Evolutionary conservation across 345 rosid genomes (phyloP).

Genomic region (Pistacia integerrima): DNA sequence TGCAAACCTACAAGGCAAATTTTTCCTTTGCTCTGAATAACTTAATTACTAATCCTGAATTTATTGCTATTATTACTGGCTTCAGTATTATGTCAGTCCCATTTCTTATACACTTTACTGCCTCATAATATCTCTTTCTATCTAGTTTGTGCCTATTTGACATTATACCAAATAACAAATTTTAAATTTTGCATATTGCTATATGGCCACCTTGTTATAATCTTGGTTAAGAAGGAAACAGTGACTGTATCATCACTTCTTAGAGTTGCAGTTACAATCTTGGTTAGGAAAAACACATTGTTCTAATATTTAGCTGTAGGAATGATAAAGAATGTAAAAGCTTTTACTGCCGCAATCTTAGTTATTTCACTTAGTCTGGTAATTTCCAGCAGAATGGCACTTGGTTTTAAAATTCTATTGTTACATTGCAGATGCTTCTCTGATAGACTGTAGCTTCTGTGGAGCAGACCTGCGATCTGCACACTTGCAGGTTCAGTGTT

Average conservation of each 20-base stretch:
- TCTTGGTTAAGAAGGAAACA: not conserved
- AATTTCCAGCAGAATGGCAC: not conserved
- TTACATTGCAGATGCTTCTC: conserved; percentile 73
- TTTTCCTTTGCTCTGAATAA: not conserved
- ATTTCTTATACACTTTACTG: not conserved
- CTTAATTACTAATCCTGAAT: not conserved
- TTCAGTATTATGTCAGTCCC: not conserved
- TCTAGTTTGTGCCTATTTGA: not conserved
- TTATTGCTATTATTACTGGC: not conserved
- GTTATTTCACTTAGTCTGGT: not conserved
- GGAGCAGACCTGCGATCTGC: conserved; percentile 91
- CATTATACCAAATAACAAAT: no score
- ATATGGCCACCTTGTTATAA: not conserved
- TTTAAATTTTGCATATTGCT: not conserved
- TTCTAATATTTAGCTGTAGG: not conserved
- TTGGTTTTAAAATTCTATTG: conserved; percentile 2
- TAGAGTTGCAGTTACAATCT: not conserved
- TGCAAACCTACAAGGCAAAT: conserved; percentile 86
- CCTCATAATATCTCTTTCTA: not conserved
- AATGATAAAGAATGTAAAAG: not conserved
- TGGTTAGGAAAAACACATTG: not conserved
- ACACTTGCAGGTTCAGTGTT: conserved; percentile 74
- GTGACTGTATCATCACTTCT: not conserved
- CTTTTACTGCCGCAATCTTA: not conserved
- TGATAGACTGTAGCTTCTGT: conserved; percentile 81